Base-by-base conservation (phyloP, 345 rosid species). In the Linum usitatissimum region DNA sequence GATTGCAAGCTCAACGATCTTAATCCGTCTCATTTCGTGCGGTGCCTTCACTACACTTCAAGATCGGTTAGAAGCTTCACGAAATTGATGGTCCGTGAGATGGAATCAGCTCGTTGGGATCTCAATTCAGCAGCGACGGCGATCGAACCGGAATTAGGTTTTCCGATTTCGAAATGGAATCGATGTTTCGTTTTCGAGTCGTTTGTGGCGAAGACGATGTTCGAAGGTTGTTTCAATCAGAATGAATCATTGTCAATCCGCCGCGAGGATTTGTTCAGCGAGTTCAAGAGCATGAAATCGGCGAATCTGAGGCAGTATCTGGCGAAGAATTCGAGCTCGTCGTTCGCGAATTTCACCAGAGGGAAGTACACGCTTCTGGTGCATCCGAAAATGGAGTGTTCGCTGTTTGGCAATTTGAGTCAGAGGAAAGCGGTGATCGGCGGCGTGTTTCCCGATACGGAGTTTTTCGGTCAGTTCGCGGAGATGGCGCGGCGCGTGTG, bases 301-400 rank as follows among this genome's bases (percentile, higher is more conserved):
- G 59, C 64, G 19, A 72, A 75, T 65, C 76, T 83, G 17, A 59
- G 68, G 14, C 77, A 71, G n/a, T 79, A 73, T 64, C 38, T 93
- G 57, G 61, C 76, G 60, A 80, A 81, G 15, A 75, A 86, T 42
- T 85, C 87, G 28, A 55, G 62, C 40, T 80, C 92, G 0, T 66
- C 81, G 9, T 73, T 93, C 4, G 86, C 88, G 8, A 71, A 61
- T 62, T 84, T 90, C 64, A 64, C 73, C 18, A 77, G 85, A 17
- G 70, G 66, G 8, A 93, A 86, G 84, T 93, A 93, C 60, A 76
- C 77, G 53, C 79, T 72, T 38, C 79, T 93, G 1, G 88, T 93
- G 0, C 99, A 93, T 74, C 90, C 97, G 51, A 93, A 90, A 69
- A 87, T 93, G 99, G 99, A 93, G 77, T 90, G 97, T 48, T 90